Conservation (phyloP, 768 basidiomycete genomes). For the Epithele typhae region DNA sequence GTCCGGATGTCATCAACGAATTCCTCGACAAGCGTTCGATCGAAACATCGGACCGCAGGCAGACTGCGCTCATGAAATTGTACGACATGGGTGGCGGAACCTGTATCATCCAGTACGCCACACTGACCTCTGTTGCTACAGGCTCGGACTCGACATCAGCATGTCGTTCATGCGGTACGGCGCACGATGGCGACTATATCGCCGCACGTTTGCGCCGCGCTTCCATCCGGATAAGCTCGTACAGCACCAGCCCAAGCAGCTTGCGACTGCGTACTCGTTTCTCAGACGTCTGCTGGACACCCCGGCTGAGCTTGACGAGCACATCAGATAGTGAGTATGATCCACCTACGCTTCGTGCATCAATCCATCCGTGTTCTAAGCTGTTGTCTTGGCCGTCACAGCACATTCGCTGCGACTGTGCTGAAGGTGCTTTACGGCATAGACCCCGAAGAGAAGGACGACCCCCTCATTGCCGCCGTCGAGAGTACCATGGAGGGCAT, state of each 20-base stretch:
- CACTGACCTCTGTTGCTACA: background rate
- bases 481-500: conserved; percentile 24
- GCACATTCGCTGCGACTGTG: too few species aligned
- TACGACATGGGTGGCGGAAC: background rate
- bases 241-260: background rate
- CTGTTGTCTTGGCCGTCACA: too few species aligned
- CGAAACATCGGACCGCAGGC: conserved; percentile 10
- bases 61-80: background rate
- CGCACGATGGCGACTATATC: conserved; percentile 7
- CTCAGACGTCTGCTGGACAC: background rate
- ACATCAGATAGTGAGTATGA: conserved; percentile 5
- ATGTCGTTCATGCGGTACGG: conserved; percentile 5
- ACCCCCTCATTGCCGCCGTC: background rate
- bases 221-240: background rate
- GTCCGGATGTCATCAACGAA: background rate
- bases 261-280: background rate
- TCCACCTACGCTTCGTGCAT: too few species aligned
- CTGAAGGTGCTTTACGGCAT: background rate
- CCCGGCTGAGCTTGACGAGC: background rate
- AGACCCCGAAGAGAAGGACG: background rate
- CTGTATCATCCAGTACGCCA: too few species aligned
- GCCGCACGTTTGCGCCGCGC: conserved; percentile 7
- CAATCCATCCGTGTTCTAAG: too few species aligned
- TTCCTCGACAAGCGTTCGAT: conserved; percentile 6
- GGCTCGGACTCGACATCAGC: conserved; percentile 3